Percentiles rank a stretch among this genome's conserved stretches.
phyloP scores from a whole-genome alignment of 2,329 filamentous ascomycete species.

The Curvularia spicifera region DNA sequence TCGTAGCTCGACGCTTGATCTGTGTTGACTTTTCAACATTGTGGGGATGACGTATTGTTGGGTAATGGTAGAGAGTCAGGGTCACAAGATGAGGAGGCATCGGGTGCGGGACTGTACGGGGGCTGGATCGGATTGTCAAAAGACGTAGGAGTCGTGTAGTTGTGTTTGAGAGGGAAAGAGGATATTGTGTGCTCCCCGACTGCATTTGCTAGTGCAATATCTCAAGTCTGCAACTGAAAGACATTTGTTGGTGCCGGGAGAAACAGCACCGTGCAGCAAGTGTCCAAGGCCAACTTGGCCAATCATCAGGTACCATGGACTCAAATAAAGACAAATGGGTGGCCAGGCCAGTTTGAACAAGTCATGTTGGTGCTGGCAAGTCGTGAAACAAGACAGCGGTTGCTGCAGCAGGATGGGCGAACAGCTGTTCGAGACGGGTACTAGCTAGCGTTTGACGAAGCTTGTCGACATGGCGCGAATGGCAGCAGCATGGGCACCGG shows the following conservation, averaged over 20 bases:
- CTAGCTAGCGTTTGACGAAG: slow-evolving; percentile 11
- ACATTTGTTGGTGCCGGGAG: neutral
- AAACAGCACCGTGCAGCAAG: neutral
- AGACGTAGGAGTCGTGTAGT: neutral
- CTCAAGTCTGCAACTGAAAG: neutral
- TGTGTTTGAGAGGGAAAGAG: neutral
- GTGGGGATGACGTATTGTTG: slow-evolving; percentile 4
- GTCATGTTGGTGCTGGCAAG: neutral
- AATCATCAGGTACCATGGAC: neutral
- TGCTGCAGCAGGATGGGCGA: neutral
- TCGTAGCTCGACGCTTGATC: slow-evolving; percentile 5
- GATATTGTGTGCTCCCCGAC: too few relatives aligned
- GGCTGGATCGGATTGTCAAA: neutral
- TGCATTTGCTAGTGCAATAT: neutral
- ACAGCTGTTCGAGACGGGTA: slow-evolving; percentile 12
- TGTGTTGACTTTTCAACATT: slow-evolving; percentile 1
- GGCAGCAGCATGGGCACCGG: slow-evolving; percentile 19
- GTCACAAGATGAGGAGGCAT: neutral
- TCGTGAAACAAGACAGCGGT: slow-evolving; percentile 1
- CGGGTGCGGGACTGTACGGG: neutral
- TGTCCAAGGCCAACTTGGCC: neutral
- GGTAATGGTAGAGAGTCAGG: neutral
- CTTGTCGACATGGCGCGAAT: slow-evolving; percentile 20
- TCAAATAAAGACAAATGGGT: neutral
- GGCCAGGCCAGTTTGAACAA: neutral